A percentile compares a stretch with the other conserved stretches of the same genome.
phyloP scores from a whole-genome alignment of 805 yeast genomes.

The Saccharomycopsis selenospora region DNA sequence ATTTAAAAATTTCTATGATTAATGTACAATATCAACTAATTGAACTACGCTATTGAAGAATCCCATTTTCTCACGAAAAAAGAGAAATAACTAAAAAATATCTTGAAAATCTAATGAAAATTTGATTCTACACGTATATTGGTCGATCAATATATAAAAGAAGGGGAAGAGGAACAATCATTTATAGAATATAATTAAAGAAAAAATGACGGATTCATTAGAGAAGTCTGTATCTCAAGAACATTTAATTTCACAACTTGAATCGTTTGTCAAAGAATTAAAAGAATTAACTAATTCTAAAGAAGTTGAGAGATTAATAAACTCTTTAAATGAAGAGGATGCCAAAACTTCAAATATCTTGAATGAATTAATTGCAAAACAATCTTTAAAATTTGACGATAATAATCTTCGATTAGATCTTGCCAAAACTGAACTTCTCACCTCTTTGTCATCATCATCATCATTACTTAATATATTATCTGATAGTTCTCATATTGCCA shows the following conservation, averaged over 20 bases:
- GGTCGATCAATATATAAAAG: no score
- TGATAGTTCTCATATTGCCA: constrained; percentile 58
- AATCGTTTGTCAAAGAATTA: not conserved
- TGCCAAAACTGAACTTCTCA: constrained; percentile 54
- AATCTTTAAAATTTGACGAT: not conserved
- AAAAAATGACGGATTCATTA: not conserved
- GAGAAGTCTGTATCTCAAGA: not conserved
- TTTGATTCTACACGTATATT: no score
- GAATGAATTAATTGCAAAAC: not conserved
- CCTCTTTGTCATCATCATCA: constrained; percentile 50
- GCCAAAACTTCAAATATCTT: not conserved
- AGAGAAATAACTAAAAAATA: no score
- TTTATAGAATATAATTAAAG: no score
- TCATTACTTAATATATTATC: constrained; percentile 47
- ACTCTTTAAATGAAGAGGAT: not conserved
- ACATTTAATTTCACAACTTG: not conserved
- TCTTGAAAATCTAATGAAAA: no score
- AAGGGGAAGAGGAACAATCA: no score
- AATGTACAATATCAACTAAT: no score
- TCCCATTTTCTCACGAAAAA: no score
- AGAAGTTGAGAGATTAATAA: not conserved
- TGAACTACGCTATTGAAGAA: no score
- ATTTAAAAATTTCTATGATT: no score
- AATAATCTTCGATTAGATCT: constrained; percentile 40
- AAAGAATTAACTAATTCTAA: not conserved